Evolutionary conservation across 805 yeast genomes (phyloP).

Genomic region (Spathaspora gorwiae): DNA sequence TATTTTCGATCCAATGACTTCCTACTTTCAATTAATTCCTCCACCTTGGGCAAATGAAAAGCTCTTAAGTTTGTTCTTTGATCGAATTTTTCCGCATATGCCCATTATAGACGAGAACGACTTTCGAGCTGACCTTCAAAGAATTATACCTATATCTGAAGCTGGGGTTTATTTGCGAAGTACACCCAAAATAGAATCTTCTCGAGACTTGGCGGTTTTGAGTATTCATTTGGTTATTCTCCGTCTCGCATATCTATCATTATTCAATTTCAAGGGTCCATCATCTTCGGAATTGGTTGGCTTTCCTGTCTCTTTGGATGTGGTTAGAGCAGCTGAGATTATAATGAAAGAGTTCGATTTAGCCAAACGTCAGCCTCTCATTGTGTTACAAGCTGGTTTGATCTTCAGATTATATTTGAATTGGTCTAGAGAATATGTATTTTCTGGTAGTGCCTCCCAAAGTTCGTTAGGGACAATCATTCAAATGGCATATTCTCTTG

Average conservation of each 20-base stretch:
- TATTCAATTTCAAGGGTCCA: slow-evolving; percentile 2
- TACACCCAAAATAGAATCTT: slow-evolving; percentile 3
- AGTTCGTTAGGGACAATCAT: slow-evolving; percentile 15
- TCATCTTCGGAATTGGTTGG: background rate
- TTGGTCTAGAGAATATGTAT: slow-evolving; percentile 16
- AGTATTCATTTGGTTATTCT: slow-evolving; percentile 11
- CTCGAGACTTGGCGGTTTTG: slow-evolving; percentile 13
- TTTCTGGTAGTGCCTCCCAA: slow-evolving; percentile 12
- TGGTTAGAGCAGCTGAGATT: slow-evolving; percentile 13
- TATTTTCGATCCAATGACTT: slow-evolving; percentile 3
- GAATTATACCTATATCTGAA: slow-evolving; percentile 1
- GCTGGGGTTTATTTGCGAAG: background rate
- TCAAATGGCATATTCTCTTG: slow-evolving; percentile 27
- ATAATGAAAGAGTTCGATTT: slow-evolving; percentile 16
- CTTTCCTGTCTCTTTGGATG: slow-evolving; percentile 11
- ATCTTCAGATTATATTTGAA: slow-evolving; percentile 39
- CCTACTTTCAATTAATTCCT: slow-evolving; percentile 2
- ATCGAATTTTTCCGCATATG: slow-evolving; percentile 8
- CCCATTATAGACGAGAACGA: slow-evolving; percentile 16
- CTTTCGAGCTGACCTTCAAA: slow-evolving; percentile 2
- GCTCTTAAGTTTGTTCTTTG: slow-evolving; percentile 9
- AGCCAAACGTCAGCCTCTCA: slow-evolving; percentile 35
- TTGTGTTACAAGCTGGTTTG: slow-evolving; percentile 43
- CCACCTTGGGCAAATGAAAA: background rate
- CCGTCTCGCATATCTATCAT: slow-evolving; percentile 9